Base-by-base conservation (phyloP, 345 rosid species). In the Noccaea bulbosa region DNA sequence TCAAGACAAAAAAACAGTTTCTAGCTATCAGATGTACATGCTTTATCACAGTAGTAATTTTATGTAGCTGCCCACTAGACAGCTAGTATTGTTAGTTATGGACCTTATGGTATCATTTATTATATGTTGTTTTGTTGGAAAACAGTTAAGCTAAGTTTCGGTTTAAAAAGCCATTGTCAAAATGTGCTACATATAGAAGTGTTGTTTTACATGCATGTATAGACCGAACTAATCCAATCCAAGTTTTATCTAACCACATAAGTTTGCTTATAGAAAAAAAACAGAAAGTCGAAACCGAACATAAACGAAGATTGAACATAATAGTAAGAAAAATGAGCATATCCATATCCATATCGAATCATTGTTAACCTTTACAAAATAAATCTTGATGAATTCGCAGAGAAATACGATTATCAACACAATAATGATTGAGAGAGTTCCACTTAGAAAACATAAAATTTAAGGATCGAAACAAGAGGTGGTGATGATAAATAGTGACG, bases 401-500 rank as follows among this genome's bases (percentile, higher is more conserved):
- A 43, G 22, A 32, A 2, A 9, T 62, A 11, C 52, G 44, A 62
- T 22, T 4, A 30, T n/a, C 5, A 38, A 58, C 40, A 43, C 65
- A 11, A 60, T 44, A 43, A 8, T n/a, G 40, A 61, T 7, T 7
- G 2, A 57, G 34, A 44, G 22, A 17, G 9, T 20, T 68, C 27
- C 2, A 46, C 46, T 27, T 3, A 35, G 2, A n/a, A 37, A 39
- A n/a, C 14, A 56, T 1, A 45, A 49, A 43, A 6, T 43, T 3
- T 22, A 30, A 27, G 51, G 50, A 39, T 65, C 5, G 14, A 66
- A 67, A 67, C 61, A 66, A 50, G 32, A 40, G 35, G 54, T 53
- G 35, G 54, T 44, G 32, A 24, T 37, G 14, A 73, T 56, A 67
- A 56, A 41, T 14, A 71, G 49, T 63, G 76, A 54, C 76, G 64